Evolutionary conservation across 371 early-diverging fungal genomes (phyloP).

Genomic region (Mucor lusitanicus): DNA sequence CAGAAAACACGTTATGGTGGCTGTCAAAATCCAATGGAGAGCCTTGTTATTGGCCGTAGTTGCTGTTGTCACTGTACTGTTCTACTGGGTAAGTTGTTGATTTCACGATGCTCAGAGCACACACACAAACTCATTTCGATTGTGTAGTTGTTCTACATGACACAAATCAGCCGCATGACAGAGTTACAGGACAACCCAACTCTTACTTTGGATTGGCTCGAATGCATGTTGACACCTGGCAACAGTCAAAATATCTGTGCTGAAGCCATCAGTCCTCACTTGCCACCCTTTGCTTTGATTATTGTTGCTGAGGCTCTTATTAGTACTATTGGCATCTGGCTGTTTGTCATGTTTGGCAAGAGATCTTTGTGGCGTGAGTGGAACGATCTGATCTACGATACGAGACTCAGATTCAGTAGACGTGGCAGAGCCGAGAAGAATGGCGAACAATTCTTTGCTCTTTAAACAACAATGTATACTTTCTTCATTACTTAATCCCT

Average conservation of each 20-base stretch:
- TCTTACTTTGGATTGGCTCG: slow-evolving; percentile 45
- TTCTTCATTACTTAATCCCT: neutral
- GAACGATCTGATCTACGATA: slow-evolving; percentile 53
- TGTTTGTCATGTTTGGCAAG: slow-evolving; percentile 66
- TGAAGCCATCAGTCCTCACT: slow-evolving; percentile 20
- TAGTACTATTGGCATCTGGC: slow-evolving; percentile 56
- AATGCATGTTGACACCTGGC: slow-evolving; percentile 50
- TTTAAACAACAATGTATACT: slow-evolving; percentile 28
- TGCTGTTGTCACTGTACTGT: slow-evolving; percentile 50
- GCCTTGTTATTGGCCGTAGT: slow-evolving; percentile 61
- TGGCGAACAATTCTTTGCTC: slow-evolving; percentile 61
- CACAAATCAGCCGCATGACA: slow-evolving; percentile 48
- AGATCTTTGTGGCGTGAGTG: slow-evolving; percentile 56
- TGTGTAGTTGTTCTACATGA: slow-evolving; percentile 49
- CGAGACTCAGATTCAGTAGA: slow-evolving; percentile 40
- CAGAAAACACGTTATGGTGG: slow-evolving; percentile 58
- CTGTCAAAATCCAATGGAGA: slow-evolving; percentile 73
- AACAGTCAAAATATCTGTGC: slow-evolving; percentile 47
- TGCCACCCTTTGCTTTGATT: slow-evolving; percentile 63
- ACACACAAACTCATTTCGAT: neutral
- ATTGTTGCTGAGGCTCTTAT: slow-evolving; percentile 62
- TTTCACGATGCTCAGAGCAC: neutral
- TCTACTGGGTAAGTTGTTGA: slow-evolving; percentile 50
- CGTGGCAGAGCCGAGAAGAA: slow-evolving; percentile 42
- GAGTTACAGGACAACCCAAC: slow-evolving; percentile 26